These are phyloP conservation scores for Hanseniaspora occidentalis DNA, from an alignment of 805 yeast genomes.

Conservation along the genomic window DNA sequence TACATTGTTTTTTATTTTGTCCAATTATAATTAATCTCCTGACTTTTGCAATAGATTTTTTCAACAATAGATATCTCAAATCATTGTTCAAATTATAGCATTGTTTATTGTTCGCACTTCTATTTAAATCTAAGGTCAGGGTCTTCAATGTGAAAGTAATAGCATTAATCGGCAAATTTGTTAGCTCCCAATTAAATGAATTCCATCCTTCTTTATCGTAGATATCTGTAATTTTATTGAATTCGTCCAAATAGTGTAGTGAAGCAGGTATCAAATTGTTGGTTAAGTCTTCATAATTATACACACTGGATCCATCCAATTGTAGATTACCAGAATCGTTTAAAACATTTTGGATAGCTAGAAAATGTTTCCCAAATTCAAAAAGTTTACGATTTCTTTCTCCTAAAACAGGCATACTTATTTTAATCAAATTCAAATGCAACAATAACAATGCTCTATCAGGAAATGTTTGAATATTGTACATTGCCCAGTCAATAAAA, in stretches of 20 bases:
- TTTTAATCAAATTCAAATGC: slow-evolving; percentile 26
- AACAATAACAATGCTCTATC: slow-evolving; percentile 38
- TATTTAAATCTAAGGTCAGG: slow-evolving; percentile 39
- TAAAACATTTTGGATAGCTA: slow-evolving; percentile 7
- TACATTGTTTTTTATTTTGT: slow-evolving; percentile 18
- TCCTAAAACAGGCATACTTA: slow-evolving; percentile 8
- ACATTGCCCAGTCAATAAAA: slow-evolving; percentile 35
- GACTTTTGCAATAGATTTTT: slow-evolving; percentile 22
- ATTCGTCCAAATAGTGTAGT: slow-evolving; percentile 43
- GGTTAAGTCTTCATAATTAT: slow-evolving; percentile 38
- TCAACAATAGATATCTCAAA: slow-evolving; percentile 20
- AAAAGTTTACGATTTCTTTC: slow-evolving; percentile 5
- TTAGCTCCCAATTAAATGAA: slow-evolving; percentile 47
- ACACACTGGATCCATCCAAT: slow-evolving; percentile 11
- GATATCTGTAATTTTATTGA: slow-evolving; percentile 24
- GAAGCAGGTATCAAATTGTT: slow-evolving; percentile 45
- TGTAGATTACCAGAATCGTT: slow-evolving; percentile 9
- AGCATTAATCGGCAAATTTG: slow-evolving; percentile 51
- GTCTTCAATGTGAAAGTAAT: slow-evolving; percentile 40
- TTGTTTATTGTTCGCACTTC: slow-evolving; percentile 9
- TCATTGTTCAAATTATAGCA: slow-evolving; percentile 25
- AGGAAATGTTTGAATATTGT: slow-evolving; percentile 37
- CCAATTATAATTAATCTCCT: slow-evolving; percentile 10
- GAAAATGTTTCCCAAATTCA: slow-evolving; percentile 8
- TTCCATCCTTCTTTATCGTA: slow-evolving; percentile 31